Evolutionary conservation across 2,329 filamentous ascomycete genomes (phyloP).

Genomic region (Calonectria multiphialidica): DNA sequence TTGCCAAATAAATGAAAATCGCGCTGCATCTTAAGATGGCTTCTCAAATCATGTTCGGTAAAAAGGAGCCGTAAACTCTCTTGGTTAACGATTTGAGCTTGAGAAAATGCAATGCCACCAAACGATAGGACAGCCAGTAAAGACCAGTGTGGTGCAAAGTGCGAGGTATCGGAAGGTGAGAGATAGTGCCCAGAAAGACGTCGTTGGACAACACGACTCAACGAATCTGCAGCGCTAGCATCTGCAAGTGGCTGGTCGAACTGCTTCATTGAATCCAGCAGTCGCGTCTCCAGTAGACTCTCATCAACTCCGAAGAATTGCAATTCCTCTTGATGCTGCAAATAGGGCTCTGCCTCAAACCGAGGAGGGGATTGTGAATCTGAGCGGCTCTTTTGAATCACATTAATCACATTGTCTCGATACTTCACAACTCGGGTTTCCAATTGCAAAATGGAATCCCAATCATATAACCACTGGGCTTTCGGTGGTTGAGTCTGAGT

Average conservation of each 20-base stretch:
- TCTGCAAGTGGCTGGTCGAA: constrained; percentile 50
- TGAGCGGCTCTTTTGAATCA: constrained; percentile 32
- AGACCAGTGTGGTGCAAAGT: constrained; percentile 67
- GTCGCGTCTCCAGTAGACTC: constrained; percentile 58
- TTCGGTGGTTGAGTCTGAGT: constrained; percentile 63
- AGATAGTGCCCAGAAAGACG: constrained; percentile 50
- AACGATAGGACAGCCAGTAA: constrained; percentile 79
- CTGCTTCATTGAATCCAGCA: constrained; percentile 64
- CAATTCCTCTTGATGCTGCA: constrained; percentile 38
- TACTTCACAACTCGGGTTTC: constrained; percentile 67
- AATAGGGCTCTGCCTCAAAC: not conserved
- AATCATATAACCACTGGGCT: constrained; percentile 78
- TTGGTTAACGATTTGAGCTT: constrained; percentile 82
- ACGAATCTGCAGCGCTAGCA: constrained; percentile 45
- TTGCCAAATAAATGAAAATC: constrained; percentile 89
- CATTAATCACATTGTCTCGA: constrained; percentile 42
- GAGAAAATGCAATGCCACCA: constrained; percentile 77
- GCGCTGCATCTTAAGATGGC: constrained; percentile 80
- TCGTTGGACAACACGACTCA: constrained; percentile 56
- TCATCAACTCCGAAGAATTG: constrained; percentile 64
- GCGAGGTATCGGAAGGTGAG: constrained; percentile 34
- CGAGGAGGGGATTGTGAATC: not conserved
- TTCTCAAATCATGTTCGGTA: constrained; percentile 75
- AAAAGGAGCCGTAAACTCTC: constrained; percentile 84
- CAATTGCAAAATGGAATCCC: constrained; percentile 75